Evolutionary conservation across 441 rosid species (phyloP).

Genomic region (Erysimum pusillum): DNA sequence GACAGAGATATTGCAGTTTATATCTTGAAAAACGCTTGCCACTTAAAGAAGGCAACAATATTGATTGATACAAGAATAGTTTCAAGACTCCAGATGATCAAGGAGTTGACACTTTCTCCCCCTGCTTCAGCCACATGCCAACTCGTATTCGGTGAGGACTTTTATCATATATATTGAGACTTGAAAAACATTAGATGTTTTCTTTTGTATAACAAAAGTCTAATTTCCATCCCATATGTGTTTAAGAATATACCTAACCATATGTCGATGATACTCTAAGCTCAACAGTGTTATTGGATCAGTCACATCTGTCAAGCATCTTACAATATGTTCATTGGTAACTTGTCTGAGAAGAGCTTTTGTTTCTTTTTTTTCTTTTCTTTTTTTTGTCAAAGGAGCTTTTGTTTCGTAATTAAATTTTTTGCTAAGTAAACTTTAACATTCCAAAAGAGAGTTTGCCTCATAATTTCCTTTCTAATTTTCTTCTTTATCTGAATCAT

Average conservation of each 20-base stretch:
- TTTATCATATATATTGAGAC: background rate
- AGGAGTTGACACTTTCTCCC: background rate
- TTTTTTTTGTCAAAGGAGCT: too few species aligned
- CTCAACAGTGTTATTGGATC: background rate
- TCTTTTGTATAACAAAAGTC: background rate
- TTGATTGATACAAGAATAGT: background rate
- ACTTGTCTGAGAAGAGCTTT: too few species aligned
- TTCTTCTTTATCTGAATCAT: constrained; percentile 40
- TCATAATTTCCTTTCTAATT: background rate
- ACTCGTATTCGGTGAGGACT: background rate
- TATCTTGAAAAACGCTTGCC: background rate
- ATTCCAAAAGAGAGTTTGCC: too few species aligned
- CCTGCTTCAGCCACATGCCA: background rate
- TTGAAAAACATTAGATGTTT: background rate
- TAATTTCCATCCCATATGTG: too few species aligned
- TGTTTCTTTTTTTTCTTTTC: too few species aligned
- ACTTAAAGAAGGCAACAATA: background rate
- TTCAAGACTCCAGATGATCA: background rate
- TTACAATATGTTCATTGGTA: background rate
- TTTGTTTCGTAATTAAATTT: too few species aligned
- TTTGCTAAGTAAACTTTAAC: too few species aligned
- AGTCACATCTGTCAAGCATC: constrained; percentile 17
- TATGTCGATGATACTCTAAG: too few species aligned
- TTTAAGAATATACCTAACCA: too few species aligned
- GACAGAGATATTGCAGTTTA: background rate